These are phyloP conservation scores for Gaultheria prostrata DNA, from an alignment of 148 eudicot genomes.

Conservation along the genomic window DNA sequence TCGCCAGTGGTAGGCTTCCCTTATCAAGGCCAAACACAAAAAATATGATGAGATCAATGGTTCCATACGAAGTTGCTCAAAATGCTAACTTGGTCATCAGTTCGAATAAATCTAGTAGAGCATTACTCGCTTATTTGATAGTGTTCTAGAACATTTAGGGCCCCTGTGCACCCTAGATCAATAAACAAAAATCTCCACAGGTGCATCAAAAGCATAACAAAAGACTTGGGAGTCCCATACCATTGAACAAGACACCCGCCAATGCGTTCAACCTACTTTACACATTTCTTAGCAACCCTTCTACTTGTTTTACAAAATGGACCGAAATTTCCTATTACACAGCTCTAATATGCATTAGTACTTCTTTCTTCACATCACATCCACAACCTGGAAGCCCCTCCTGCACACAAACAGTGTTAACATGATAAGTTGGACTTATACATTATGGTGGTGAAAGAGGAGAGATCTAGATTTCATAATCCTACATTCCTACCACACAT, in stretches of 20 bases:
- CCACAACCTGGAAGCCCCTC: background rate
- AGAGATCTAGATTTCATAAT: background rate
- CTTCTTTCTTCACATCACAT: background rate
- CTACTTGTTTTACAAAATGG: background rate
- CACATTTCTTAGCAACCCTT: background rate
- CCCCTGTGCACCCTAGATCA: background rate
- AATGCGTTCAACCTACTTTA: slow-evolving; percentile 3
- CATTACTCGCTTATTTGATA: background rate
- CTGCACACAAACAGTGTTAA: slow-evolving; percentile 7
- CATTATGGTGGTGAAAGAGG: background rate
- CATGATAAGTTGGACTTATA: background rate
- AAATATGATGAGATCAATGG: background rate
- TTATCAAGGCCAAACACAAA: background rate
- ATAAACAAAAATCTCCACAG: background rate
- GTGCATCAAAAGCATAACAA: background rate
- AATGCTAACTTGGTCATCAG: slow-evolving; percentile 4
- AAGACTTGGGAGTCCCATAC: background rate
- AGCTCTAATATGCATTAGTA: background rate
- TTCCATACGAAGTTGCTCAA: background rate
- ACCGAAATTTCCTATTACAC: background rate
- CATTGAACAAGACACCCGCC: background rate
- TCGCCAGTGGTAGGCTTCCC: background rate
- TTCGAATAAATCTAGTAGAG: background rate
- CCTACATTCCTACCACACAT: background rate
- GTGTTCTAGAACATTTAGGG: background rate